Evolutionary conservation across 495 filamentous ascomycete species (phyloP).

Genomic region (Penicillium silybi): DNA sequence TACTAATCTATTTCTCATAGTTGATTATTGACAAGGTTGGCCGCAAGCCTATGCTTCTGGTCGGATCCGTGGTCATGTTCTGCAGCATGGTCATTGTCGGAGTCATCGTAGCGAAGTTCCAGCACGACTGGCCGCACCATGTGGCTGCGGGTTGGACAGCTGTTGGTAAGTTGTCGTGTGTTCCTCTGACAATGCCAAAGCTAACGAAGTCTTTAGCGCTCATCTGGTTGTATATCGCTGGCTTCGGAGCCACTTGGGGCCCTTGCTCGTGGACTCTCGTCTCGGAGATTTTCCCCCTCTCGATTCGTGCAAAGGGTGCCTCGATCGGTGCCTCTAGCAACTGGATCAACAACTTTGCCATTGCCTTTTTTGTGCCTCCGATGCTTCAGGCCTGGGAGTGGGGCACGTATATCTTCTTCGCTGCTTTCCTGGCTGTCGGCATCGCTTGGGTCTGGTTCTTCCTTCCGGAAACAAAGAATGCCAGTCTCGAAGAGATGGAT

Average conservation of each 20-base stretch:
- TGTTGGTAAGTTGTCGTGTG: slow-evolving; percentile 30
- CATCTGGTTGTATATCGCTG: slow-evolving; percentile 31
- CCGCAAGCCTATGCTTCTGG: slow-evolving; percentile 70
- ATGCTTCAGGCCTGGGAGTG: slow-evolving; percentile 43
- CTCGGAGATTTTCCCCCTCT: slow-evolving; percentile 42
- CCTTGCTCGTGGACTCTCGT: slow-evolving; percentile 25
- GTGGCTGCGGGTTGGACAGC: slow-evolving; percentile 42
- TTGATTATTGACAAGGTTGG: slow-evolving; percentile 71
- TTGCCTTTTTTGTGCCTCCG: slow-evolving; percentile 45
- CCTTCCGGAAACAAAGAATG: slow-evolving; percentile 56
- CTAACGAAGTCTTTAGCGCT: slow-evolving; percentile 19
- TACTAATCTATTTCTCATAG: slow-evolving; percentile 40
- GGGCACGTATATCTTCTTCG: slow-evolving; percentile 49
- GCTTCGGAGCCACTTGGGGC: slow-evolving; percentile 67
- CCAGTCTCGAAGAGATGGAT: slow-evolving; percentile 65
- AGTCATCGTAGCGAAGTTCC: slow-evolving; percentile 41
- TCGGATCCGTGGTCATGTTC: slow-evolving; percentile 50
- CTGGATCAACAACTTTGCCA: slow-evolving; percentile 50
- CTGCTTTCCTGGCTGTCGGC: slow-evolving; percentile 28
- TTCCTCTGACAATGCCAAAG: slow-evolving; percentile 1
- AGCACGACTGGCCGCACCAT: slow-evolving; percentile 28
- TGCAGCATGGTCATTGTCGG: slow-evolving; percentile 45
- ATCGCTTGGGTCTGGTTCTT: slow-evolving; percentile 46
- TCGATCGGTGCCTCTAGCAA: slow-evolving; percentile 41
- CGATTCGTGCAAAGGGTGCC: slow-evolving; percentile 43